These are phyloP conservation scores for Leccinellum rugosiceps DNA, from an alignment of 768 basidiomycete species.

Conservation along the genomic window DNA sequence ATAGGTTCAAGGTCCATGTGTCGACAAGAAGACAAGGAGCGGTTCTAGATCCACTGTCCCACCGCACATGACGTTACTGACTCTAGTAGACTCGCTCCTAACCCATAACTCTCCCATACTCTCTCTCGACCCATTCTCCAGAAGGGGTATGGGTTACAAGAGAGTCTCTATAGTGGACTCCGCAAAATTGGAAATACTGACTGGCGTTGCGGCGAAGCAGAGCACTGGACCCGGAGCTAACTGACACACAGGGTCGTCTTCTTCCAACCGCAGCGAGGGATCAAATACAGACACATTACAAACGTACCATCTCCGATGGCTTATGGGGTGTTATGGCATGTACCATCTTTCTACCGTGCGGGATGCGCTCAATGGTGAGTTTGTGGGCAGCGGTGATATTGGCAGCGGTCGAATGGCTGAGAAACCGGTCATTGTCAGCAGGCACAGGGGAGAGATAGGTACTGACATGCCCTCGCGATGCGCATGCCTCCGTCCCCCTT, in stretches of 20 bases:
- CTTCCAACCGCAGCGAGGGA: conserved; percentile 67
- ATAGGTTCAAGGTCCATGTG: conserved; percentile 21
- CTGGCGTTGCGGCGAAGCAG: neutral
- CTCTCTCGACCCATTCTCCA: too few relatives aligned
- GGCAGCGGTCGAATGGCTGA: conserved; percentile 59
- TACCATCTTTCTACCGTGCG: conserved; percentile 2
- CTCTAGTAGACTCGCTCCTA: conserved; percentile 32
- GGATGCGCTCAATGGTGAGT: conserved; percentile 37
- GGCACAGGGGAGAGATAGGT: neutral
- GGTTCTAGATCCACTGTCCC: conserved; percentile 49
- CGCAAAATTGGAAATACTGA: neutral
- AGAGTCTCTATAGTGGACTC: neutral
- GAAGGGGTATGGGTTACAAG: too few relatives aligned
- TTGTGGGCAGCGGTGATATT: conserved; percentile 45
- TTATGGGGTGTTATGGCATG: conserved; percentile 48
- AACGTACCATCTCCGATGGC: conserved; percentile 62
- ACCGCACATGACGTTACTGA: conserved; percentile 62
- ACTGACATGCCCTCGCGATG: conserved; percentile 42
- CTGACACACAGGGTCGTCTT: conserved; percentile 78
- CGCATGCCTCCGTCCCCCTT: conserved; percentile 31
- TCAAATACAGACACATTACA: conserved; percentile 81
- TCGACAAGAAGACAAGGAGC: conserved; percentile 37
- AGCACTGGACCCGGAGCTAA: conserved; percentile 21
- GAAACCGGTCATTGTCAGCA: neutral
- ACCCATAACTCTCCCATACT: too few relatives aligned